Percentiles rank a stretch among this genome's conserved stretches.
Evolutionary conservation across 2,329 filamentous ascomycete species (phyloP).

Genomic region (Apiospora malaysiana): DNA sequence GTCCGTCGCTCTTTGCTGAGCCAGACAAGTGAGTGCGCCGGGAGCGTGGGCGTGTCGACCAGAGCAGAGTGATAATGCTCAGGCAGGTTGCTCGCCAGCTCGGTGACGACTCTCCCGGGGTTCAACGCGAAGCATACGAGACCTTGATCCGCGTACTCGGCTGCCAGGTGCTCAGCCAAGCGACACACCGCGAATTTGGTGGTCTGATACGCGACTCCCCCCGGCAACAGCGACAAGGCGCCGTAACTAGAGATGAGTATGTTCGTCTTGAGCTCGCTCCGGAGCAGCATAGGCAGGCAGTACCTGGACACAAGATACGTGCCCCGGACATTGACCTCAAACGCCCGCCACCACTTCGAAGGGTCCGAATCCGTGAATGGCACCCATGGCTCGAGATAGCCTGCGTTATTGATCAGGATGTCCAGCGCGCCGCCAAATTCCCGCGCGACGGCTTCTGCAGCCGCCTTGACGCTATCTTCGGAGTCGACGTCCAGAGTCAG

Average conservation of each 20-base stretch:
- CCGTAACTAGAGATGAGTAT: constrained; percentile 51
- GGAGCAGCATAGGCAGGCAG: constrained; percentile 49
- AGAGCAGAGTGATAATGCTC: constrained; percentile 31
- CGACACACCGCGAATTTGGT: constrained; percentile 51
- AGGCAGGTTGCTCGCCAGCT: constrained; percentile 46
- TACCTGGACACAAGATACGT: constrained; percentile 51
- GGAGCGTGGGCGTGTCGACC: constrained; percentile 35
- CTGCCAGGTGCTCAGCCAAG: constrained; percentile 49
- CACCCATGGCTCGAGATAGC: constrained; percentile 41
- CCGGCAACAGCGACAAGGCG: constrained; percentile 36
- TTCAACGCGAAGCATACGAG: constrained; percentile 50
- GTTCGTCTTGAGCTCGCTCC: constrained; percentile 43
- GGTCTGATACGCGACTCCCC: constrained; percentile 47
- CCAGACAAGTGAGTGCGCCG: constrained; percentile 39
- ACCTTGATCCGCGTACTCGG: constrained; percentile 49
- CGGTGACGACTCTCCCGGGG: constrained; percentile 53
- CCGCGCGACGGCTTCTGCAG: constrained; percentile 29
- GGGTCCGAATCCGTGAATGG: constrained; percentile 29
- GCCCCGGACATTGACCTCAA: constrained; percentile 56
- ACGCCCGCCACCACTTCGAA: constrained; percentile 46
- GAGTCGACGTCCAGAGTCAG: constrained; percentile 43
- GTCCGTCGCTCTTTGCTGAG: constrained; percentile 36
- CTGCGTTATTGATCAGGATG: constrained; percentile 48
- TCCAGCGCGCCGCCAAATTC: constrained; percentile 40
- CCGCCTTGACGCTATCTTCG: constrained; percentile 38